Evolutionary conservation across 2,329 filamentous ascomycete genomes (phyloP).

Genomic region (Neurospora crassa): DNA sequence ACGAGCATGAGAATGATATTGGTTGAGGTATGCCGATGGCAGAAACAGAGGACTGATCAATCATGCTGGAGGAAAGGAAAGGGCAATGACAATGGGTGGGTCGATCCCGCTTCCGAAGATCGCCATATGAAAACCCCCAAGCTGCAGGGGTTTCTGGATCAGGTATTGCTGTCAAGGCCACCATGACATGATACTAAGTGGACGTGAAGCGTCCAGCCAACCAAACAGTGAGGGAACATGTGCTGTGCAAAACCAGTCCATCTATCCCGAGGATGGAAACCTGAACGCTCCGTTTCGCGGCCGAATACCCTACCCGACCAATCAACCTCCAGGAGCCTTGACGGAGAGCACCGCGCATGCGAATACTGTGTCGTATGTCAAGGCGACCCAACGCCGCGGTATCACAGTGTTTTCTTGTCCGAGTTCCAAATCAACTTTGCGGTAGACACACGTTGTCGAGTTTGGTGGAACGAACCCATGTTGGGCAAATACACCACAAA

Average conservation of each 20-base stretch:
- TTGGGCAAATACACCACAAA: not conserved
- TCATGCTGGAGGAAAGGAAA: not conserved
- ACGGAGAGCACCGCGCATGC: not conserved
- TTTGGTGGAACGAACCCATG: not conserved
- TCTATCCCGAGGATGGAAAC: not conserved
- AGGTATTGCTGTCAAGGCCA: not conserved
- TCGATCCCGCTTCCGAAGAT: not conserved
- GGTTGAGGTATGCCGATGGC: not conserved
- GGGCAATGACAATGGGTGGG: not conserved
- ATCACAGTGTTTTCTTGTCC: not conserved
- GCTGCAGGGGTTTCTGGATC: not conserved
- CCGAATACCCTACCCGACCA: not conserved
- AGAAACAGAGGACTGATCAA: not conserved
- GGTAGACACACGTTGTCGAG: not conserved
- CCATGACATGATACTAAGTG: not conserved
- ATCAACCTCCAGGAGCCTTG: not conserved
- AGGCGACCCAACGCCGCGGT: not conserved
- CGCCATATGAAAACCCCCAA: not conserved
- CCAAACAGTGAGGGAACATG: not conserved
- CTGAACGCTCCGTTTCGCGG: not conserved
- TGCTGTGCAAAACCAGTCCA: not conserved
- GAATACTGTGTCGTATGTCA: not conserved
- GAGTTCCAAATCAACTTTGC: not conserved
- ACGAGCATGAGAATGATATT: not conserved
- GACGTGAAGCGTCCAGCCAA: not conserved